phyloP scores from a whole-genome alignment of 148 eudicot genomes.

The Beta vulgaris region DNA sequence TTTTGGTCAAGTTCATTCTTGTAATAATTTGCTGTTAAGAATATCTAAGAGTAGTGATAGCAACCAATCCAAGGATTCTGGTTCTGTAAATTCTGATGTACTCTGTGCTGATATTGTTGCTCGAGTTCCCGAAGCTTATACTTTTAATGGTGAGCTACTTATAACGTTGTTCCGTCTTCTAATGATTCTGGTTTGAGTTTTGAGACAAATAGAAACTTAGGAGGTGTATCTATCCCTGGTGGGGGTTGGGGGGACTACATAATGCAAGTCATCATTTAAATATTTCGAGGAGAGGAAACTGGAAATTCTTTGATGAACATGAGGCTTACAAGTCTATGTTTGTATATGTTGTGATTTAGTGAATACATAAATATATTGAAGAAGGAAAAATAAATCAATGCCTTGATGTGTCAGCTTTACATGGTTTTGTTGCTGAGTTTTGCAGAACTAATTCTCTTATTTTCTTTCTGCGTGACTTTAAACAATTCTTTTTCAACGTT shows the following conservation, averaged over 20 bases:
- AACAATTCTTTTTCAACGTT: background rate
- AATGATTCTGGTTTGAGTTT: background rate
- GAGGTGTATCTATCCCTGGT: background rate
- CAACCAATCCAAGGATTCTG: constrained; percentile 12
- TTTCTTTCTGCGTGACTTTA: too few species aligned
- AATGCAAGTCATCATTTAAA: background rate
- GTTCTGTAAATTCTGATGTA: constrained; percentile 30
- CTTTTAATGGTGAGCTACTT: constrained; percentile 61
- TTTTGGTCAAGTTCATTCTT: constrained; percentile 54
- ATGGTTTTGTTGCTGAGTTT: background rate
- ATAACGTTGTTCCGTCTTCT: background rate
- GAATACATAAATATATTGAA: too few species aligned
- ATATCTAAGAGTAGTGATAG: constrained; percentile 46
- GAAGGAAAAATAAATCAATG: background rate
- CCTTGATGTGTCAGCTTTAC: background rate
- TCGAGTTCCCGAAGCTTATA: constrained; percentile 66
- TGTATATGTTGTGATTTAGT: background rate
- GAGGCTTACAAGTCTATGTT: background rate
- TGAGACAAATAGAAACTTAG: background rate
- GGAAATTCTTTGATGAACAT: background rate
- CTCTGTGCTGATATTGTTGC: constrained; percentile 76
- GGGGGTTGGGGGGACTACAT: background rate
- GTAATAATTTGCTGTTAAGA: constrained; percentile 66
- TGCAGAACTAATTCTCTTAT: too few species aligned
- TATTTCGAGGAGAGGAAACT: background rate